Conservation (phyloP, 768 basidiomycete genomes). For the Ramaria sp. region DNA sequence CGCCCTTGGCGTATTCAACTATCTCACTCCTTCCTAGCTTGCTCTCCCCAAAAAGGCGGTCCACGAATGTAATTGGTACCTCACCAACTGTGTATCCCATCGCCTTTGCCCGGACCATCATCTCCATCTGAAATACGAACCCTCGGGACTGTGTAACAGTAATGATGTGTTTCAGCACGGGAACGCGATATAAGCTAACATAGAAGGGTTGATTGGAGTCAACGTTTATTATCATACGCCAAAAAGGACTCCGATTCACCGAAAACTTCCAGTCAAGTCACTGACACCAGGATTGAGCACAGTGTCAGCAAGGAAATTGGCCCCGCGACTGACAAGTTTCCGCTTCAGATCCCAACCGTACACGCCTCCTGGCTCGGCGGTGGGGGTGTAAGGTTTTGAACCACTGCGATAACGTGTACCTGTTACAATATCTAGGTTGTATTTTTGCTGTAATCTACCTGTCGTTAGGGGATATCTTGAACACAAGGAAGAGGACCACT, state of each 20-base stretch:
- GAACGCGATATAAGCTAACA: constrained; percentile 62
- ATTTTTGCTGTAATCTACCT: constrained; percentile 65
- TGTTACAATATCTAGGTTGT: constrained; percentile 87
- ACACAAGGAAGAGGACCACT: constrained; percentile 4
- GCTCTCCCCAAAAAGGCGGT: constrained; percentile 88
- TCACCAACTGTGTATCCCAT: constrained; percentile 82
- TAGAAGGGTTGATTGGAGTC: neutral
- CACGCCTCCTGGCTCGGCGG: constrained; percentile 71
- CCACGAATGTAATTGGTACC: constrained; percentile 90
- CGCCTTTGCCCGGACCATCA: constrained; percentile 84
- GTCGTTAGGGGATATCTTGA: neutral
- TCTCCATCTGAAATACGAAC: constrained; percentile 98
- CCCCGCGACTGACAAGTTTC: constrained; percentile 79
- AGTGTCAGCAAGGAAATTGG: constrained; percentile 84
- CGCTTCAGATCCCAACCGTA: constrained; percentile 90
- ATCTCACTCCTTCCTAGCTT: constrained; percentile 85
- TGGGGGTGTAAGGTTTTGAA: constrained; percentile 42
- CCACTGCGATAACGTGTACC: constrained; percentile 76
- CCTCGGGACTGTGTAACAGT: constrained; percentile 77
- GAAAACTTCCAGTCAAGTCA: constrained; percentile 84
- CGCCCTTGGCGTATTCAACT: constrained; percentile 78
- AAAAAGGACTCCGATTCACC: constrained; percentile 35
- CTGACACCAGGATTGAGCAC: constrained; percentile 78
- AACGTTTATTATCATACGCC: neutral
- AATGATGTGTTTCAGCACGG: constrained; percentile 75